Conservation (phyloP, 1,284 basidiomycete species). For the Macrocystidia cucumis region DNA sequence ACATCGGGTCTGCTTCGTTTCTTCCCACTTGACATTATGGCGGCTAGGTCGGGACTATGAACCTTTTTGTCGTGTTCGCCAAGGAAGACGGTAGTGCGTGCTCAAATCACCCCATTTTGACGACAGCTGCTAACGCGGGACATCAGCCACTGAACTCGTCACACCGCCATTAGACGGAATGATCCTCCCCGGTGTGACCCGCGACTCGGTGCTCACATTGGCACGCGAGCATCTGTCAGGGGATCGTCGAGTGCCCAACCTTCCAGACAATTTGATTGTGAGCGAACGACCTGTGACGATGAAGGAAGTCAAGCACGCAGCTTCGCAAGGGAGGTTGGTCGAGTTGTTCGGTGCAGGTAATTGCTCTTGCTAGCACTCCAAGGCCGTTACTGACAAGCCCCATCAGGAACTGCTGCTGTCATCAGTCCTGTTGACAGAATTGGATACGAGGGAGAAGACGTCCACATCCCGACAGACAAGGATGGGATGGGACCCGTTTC, state of each 20-base stretch:
- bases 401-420: slow-evolving; percentile 78
- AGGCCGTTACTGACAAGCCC: neutral
- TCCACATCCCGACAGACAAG: slow-evolving; percentile 78
- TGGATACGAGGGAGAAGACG: slow-evolving; percentile 83
- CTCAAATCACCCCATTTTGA: neutral
- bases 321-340: slow-evolving; percentile 62
- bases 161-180: slow-evolving; percentile 93
- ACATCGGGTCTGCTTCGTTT: neutral
- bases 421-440: slow-evolving; percentile 80
- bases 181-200: slow-evolving; percentile 94
- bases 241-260: slow-evolving; percentile 43
- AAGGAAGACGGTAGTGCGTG: slow-evolving; percentile 62
- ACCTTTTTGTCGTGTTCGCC: slow-evolving; percentile 85
- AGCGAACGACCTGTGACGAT: slow-evolving; percentile 86
- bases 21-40: neutral
- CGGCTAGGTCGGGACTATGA: slow-evolving; percentile 96
- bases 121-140: slow-evolving; percentile 1
- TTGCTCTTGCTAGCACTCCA: slow-evolving; percentile 7
- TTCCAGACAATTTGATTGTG: slow-evolving; percentile 67
- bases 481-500: slow-evolving; percentile 88
- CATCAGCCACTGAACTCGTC: slow-evolving; percentile 68
- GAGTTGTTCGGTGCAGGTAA: slow-evolving; percentile 91
- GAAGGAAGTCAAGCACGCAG: slow-evolving; percentile 78
- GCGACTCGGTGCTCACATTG: slow-evolving; percentile 84
- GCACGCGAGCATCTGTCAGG: slow-evolving; percentile 72